Evolutionary conservation across 2,329 filamentous ascomycete species (phyloP), one percentile per base, ranked within the genome.

Genomic region (Monosporascus sp.): DNA sequence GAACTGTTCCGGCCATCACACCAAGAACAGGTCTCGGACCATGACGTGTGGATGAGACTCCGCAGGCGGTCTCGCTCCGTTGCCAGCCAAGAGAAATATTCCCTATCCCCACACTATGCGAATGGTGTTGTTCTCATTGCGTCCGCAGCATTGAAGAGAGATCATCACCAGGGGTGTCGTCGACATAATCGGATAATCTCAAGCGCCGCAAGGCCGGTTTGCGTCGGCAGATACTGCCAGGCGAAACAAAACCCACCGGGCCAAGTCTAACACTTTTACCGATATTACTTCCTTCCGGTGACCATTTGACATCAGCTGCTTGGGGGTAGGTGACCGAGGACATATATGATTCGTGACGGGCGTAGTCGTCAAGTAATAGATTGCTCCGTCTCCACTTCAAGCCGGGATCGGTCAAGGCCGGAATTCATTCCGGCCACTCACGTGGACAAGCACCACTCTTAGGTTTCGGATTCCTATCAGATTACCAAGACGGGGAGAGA

Each of bases 1-100:
- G 68, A 69, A 69, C 52, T 5, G 31, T 66, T 69, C 66, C 67
- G 66, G 63, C 64, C 63, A 56, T 55, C 53, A 60, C 56, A 54
- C 53, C 53, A 52, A 55, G 49, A 55, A 48, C 57, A 58, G 55
- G 59, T 51, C 57, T 54, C 55, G 52, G 35, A 46, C 44, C 37
- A 49, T 53, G 48, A 49, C 45, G 46, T 35, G 54, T 38, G 5
- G 8, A 6, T n/a, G 37, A 18, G 22, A 43, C n/a, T 18, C n/a
- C n/a, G n/a, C n/a, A 43, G 22, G 39, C n/a, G 14, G 22, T 4
- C 22, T 9, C 17, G n/a, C 35, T 38, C 14, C 31, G 43, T n/a
- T 17, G 6, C 24, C 6, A 17, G 43, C 43, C 43, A 14, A 35
- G 31, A 35, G 9, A 35, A 35, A 14, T 5, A 35, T 18, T 41